A percentile compares a stretch with the other conserved stretches of the same genome.
Conservation (phyloP, 139 green algal genomes). For the Ettlia oleoabundans region DNA sequence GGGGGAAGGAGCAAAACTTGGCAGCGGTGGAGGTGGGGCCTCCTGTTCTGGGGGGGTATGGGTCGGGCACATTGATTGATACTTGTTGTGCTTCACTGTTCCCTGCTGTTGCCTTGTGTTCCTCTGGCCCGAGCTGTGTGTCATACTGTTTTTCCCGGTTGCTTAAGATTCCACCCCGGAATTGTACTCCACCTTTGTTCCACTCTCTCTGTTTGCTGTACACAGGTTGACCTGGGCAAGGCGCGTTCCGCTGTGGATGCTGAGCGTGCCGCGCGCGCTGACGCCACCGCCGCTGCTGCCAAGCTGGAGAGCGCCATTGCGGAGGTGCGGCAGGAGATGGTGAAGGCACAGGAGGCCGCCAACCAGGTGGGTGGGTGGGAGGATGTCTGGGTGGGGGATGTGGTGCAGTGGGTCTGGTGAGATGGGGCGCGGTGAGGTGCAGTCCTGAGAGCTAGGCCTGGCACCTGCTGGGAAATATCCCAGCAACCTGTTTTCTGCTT, state of each 20-base stretch:
- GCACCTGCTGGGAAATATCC: too few species aligned
- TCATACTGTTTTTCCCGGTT: too few species aligned
- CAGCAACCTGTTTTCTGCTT: too few species aligned
- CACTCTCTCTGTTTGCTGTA: not conserved
- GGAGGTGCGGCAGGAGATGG: slow-evolving; percentile 50
- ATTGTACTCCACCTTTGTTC: too few species aligned
- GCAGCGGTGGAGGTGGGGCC: too few species aligned
- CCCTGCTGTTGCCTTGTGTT: not conserved
- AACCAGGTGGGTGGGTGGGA: slow-evolving; percentile 12
- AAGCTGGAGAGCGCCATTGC: slow-evolving; percentile 54
- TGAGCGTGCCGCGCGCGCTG: slow-evolving; percentile 41
- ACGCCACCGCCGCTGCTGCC: slow-evolving; percentile 46
- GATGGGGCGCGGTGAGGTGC: not conserved
- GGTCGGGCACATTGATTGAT: too few species aligned
- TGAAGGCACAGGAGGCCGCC: slow-evolving; percentile 40
- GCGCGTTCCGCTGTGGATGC: slow-evolving; percentile 10
- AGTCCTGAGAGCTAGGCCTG: too few species aligned
- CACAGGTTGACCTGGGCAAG: slow-evolving; percentile 23
- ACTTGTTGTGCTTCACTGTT: not conserved
- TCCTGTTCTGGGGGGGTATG: too few species aligned
- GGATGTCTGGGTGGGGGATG: not conserved
- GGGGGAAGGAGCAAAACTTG: too few species aligned
- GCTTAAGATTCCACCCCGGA: too few species aligned
- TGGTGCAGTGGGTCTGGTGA: not conserved
- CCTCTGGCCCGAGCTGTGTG: too few species aligned